phyloP scores from a whole-genome alignment of 2,329 filamentous ascomycete genomes.

The Fusarium caatingaense region DNA sequence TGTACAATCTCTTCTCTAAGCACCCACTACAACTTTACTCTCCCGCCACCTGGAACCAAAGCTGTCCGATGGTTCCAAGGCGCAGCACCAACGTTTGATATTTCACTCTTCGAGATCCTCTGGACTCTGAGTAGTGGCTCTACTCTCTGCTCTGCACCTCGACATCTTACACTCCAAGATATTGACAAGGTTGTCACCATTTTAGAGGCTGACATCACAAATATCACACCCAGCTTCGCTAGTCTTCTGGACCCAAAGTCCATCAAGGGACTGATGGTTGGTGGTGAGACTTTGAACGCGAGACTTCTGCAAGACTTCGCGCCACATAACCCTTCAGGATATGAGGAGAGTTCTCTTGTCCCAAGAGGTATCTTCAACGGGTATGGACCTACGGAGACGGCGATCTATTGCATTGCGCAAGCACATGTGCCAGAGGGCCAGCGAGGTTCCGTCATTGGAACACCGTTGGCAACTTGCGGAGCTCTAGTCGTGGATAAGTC shows the following conservation, averaged over 20 bases:
- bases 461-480: conserved; percentile 3
- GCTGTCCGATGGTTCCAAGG: conserved; percentile 28
- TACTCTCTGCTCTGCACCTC: conserved; percentile 22
- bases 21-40: conserved; percentile 5
- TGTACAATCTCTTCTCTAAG: conserved; percentile 16
- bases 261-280: conserved; percentile 18
- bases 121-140: conserved; percentile 22
- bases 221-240: conserved; percentile 23
- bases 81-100: conserved; percentile 23
- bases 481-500: neutral
- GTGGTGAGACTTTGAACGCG: conserved; percentile 26
- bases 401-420: conserved; percentile 27
- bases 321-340: neutral
- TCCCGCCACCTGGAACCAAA: neutral
- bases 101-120: conserved; percentile 24
- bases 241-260: conserved; percentile 5
- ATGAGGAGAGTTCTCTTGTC: rapidly evolving
- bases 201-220: conserved; percentile 19
- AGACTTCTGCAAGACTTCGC: conserved; percentile 16
- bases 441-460: conserved; percentile 15
- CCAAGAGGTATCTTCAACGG: conserved; percentile 23
- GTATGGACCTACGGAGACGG: conserved; percentile 15
- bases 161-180: conserved; percentile 10
- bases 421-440: conserved; percentile 1
- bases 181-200: conserved; percentile 16